These are phyloP conservation scores for Yarrowia phangngaensis DNA, from an alignment of 805 yeast genomes.

Conservation along the genomic window DNA sequence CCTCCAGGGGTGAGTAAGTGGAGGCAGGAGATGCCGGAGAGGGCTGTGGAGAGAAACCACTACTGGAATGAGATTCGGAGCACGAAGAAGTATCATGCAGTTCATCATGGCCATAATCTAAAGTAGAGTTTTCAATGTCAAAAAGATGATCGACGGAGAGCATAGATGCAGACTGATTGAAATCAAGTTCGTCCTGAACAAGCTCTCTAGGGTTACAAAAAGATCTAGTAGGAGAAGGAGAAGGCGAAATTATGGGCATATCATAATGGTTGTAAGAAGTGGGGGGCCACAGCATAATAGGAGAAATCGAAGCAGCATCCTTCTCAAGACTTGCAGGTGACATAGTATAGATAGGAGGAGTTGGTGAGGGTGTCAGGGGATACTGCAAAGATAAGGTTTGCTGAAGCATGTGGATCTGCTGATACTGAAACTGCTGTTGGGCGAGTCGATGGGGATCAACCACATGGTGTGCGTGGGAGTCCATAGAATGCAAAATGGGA, in stretches of 20 bases:
- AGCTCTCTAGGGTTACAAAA: conserved; percentile 24
- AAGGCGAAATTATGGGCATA: conserved; percentile 18
- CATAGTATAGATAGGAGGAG: conserved; percentile 15
- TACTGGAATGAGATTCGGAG: conserved; percentile 25
- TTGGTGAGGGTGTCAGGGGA: conserved; percentile 19
- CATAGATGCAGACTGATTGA: neutral
- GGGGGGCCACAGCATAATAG: conserved; percentile 25
- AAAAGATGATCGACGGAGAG: conserved; percentile 24
- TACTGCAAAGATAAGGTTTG: conserved; percentile 13
- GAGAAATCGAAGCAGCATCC: conserved; percentile 18
- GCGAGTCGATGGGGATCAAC: conserved; percentile 21
- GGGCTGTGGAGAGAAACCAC: conserved; percentile 24
- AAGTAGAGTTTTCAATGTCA: conserved; percentile 21
- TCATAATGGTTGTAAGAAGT: conserved; percentile 8
- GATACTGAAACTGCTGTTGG: conserved; percentile 25
- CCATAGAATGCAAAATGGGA: conserved; percentile 24
- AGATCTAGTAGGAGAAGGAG: conserved; percentile 20
- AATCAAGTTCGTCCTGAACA: conserved; percentile 21
- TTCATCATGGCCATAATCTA: conserved; percentile 13
- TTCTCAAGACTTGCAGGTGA: conserved; percentile 10
- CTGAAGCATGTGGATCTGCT: conserved; percentile 26
- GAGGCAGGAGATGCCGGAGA: conserved; percentile 24
- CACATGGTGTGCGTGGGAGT: conserved; percentile 16
- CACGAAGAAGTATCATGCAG: conserved; percentile 21
- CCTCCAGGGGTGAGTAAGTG: conserved; percentile 20